Evolutionary conservation across 441 rosid species (phyloP).

Genomic region (Geranium incanum): DNA sequence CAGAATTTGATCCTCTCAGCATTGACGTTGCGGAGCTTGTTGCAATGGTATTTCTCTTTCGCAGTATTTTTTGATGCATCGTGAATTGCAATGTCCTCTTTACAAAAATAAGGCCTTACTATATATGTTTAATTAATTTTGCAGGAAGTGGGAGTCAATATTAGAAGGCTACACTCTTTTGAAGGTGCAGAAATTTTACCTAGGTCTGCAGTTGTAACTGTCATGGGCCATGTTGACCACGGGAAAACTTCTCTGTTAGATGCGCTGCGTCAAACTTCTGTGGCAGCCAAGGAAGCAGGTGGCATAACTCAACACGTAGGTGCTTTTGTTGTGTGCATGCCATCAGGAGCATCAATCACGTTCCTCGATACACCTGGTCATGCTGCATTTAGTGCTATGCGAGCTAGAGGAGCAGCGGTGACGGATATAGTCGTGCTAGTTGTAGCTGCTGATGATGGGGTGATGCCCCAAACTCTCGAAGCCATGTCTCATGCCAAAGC

Average conservation of each 20-base stretch:
- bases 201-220: conserved; percentile 70
- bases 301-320: conserved; percentile 97
- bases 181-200: conserved; percentile 61
- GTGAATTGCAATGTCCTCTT: conserved; percentile 12
- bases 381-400: conserved; percentile 89
- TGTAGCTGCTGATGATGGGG: conserved; percentile 91
- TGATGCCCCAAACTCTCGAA: conserved; percentile 93
- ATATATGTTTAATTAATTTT: conserved; percentile 17
- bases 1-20: conserved; percentile 73
- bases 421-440: conserved; percentile 87
- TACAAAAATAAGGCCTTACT: conserved; percentile 14
- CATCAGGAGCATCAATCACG: conserved; percentile 61
- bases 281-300: conserved; percentile 89
- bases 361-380: conserved; percentile 93
- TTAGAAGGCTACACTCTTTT: conserved; percentile 57
- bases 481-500: conserved; percentile 78
- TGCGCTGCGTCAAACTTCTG: conserved; percentile 73
- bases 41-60: conserved; percentile 55
- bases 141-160: conserved; percentile 73
- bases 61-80: neutral
- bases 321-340: conserved; percentile 82
- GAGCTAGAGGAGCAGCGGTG: conserved; percentile 92
- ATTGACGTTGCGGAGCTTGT: conserved; percentile 80
- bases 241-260: conserved; percentile 90
- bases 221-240: conserved; percentile 96